Evolutionary conservation across 1,139 yeast genomes (phyloP), one percentile per base, ranked within the genome.

Genomic region (Sugiyamaella japonica): DNA sequence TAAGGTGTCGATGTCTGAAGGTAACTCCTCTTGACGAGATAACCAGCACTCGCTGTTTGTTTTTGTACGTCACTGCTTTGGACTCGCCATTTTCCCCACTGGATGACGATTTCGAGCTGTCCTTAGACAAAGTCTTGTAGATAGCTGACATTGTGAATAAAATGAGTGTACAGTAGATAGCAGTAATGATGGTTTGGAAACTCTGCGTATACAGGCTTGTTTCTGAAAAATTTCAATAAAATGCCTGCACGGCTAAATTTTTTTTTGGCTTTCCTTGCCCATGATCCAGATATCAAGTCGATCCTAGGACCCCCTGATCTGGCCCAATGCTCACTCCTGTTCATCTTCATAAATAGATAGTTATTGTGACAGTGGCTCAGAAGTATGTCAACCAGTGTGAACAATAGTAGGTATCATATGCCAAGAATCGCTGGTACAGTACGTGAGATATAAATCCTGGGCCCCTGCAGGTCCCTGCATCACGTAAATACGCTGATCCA

Each of bases 1-100:
- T 89, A 66, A 95, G 76, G 73, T 95, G 98, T 68, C 99, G 91
- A 70, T 93, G 99, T 75, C 99, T 85, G 72, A 78, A 89, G 17
- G 76, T 91, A 55, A 91, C 89, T 61, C 99, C 99, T 71, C 99
- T 83, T 43, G 97, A 90, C 3, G 97, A 88, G 67, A 93, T 88
- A 60, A 93, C 80, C 60, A 93, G 77, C 50, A 90, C 88, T 65
- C 75, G 57, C 62, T 73, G 76, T 52, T 72, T 64, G 63, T 73
- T 73, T 56, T 62, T 65, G 59, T 57, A 67, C 20, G 54, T 61
- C 15, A 50, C 34, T 12, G 61, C 48, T 63, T 79, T 69, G 66
- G 76, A 78, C 52, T 78, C 82, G 38, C 66, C 63, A 20, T 63
- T 69, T 9, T 67, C 65, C 29, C 64, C 61, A 55, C 70, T 70